Evolutionary conservation across 495 filamentous ascomycete genomes (phyloP), one percentile per base, ranked within the genome.

Genomic region (Oidiodendron maius): DNA sequence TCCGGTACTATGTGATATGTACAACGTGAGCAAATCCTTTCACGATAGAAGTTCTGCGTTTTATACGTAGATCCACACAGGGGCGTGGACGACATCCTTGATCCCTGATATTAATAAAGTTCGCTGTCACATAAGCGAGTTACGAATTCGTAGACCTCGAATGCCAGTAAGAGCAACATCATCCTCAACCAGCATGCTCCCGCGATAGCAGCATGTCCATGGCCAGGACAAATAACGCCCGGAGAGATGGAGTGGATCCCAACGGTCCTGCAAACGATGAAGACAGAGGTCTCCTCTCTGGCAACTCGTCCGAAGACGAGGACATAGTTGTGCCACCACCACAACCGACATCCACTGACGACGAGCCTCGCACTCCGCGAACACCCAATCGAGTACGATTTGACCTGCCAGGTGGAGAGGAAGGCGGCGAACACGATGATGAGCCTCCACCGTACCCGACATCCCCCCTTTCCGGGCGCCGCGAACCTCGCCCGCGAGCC

Each of bases 351-450:
- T 43, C 49, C 15, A 42, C 47, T 13, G 9, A 24, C 12, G 16
- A 34, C 23, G 58, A 56, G 12, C 77, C 72, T 32, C 71, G 78
- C 23, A 80, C 81, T 10, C 87, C 90, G 18, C 76, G 91, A 38
- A 96, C 89, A 1, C 77, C 81, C 9, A 87, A 91, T 61, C 77
- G 90, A 28, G 93, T 98, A 26, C 83, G 88, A 46, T 98, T 98
- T 66, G 83, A 95, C 41, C 71, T 95, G n/a, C 64, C 67, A 56
- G 63, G 67, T 39, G 67, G 66, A 40, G 65, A 70, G 44, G 67
- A 72, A 47, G 59, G 56, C 35, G 52, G 61, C n/a, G 45, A 51
- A 35, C 59, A 64, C 6, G 65, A 69, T 44, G 41, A 48, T 41
- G 50, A 32, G 23, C 54, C 51, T 34, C 55, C 58, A 24, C 49